Base-by-base conservation (phyloP, 2,329 filamentous ascomycete genomes). In the Helicocarpus griseus region DNA sequence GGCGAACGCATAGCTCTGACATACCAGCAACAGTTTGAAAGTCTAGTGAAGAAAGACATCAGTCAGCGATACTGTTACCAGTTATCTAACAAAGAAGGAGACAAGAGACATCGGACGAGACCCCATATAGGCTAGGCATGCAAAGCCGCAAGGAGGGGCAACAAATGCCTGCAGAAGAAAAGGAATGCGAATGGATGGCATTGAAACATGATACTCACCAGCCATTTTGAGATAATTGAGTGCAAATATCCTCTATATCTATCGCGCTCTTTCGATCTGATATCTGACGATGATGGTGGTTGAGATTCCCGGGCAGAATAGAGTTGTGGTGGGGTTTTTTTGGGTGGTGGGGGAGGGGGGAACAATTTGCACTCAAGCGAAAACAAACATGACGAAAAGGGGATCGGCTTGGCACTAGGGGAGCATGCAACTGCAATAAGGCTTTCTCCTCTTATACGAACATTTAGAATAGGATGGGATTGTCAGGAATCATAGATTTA, bases 21-120 rank as follows among this genome's bases (percentile, higher is more conserved):
- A 52, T 68, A 73, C 70, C 57, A 59, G 70, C 70, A 57, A 73
- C 63, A 28, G 8, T 47, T 31, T 55, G 48, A 61, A 69, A 73
- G 59, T 69, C 69, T 72, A 50, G 2, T 19, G 36, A 53, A 7
- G 21, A 19, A 21, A n/a, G 43, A 39, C 29, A 29, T 47, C 6
- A 2, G 47, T 49, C 19, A 49, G 47, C 11, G 22, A 48, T 29
- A 2, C 22, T 38, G 11, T 39, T 29, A 14, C 33, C 33, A 4
- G 35, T 13, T 48, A 19, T 21, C 14, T 5, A 4, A n/a, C n/a
- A n/a, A n/a, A n/a, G n/a, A 43, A 28, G 3, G 4, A 28, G 38
- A 41, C 38, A 41, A 21, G 19, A 43, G 24, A 29, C 8, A 17
- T 29, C 28, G 33, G 35, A 38, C 1, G 21, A 29, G 46, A 2